phyloP scores from a whole-genome alignment of 2,329 filamentous ascomycete species.

The Blastomyces gilchristii region DNA sequence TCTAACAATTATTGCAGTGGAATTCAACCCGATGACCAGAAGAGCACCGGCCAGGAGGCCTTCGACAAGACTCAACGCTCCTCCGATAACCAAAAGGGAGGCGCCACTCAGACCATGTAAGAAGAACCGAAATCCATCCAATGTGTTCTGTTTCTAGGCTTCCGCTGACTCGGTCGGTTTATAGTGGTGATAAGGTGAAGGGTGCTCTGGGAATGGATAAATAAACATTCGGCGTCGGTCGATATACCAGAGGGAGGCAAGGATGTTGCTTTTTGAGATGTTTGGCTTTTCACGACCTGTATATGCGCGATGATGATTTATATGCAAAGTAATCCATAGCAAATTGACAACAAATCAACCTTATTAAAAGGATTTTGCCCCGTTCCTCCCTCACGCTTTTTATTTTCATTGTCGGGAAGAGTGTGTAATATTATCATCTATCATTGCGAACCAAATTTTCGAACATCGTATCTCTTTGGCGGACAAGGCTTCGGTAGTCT shows the following conservation, averaged over 20 bases:
- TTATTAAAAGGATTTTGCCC: conserved; percentile 3
- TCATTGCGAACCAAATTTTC: conserved; percentile 53
- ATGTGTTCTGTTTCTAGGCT: not conserved
- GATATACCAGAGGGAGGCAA: conserved; percentile 1
- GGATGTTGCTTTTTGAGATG: conserved; percentile 1
- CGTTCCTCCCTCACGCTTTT: not conserved
- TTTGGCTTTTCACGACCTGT: conserved; percentile 5
- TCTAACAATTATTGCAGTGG: conserved; percentile 25
- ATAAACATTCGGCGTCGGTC: conserved; percentile 2
- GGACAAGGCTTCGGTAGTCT: conserved; percentile 52
- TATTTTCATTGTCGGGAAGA: not conserved
- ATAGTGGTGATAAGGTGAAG: conserved; percentile 38
- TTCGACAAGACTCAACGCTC: conserved; percentile 42
- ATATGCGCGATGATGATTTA: conserved; percentile 7
- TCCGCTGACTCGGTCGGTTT: conserved; percentile 6
- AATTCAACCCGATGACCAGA: conserved; percentile 43
- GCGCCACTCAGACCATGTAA: conserved; percentile 33
- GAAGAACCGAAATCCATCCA: not conserved
- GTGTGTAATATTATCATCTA: not conserved
- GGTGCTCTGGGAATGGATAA: conserved; percentile 30
- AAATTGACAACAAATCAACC: not conserved
- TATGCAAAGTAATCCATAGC: not conserved
- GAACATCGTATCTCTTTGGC: conserved; percentile 61
- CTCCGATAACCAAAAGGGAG: conserved; percentile 34
- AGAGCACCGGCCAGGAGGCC: conserved; percentile 44